Evolutionary conservation across 176 grass and related monocot species (phyloP).

Genomic region (Musa acuminata): DNA sequence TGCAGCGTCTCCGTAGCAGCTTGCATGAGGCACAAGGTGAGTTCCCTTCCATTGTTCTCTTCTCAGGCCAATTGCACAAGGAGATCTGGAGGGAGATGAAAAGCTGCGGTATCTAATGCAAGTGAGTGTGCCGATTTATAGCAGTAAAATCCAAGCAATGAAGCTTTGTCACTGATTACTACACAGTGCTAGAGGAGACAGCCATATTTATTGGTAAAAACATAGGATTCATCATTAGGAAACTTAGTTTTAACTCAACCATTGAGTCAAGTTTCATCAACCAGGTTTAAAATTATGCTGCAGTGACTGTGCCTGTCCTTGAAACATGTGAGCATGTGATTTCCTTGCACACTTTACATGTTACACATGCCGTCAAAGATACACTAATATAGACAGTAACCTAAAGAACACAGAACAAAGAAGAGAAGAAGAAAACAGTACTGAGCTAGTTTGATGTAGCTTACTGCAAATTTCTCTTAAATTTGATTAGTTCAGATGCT

Average conservation of each 20-base stretch:
- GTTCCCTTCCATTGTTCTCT: neutral
- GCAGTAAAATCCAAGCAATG: neutral
- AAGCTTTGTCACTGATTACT: too few relatives aligned
- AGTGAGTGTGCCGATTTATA: neutral
- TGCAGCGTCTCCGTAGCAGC: slow-evolving; percentile 14
- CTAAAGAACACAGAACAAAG: neutral
- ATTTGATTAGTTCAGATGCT: neutral
- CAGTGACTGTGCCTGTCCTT: neutral
- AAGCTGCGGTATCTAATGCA: neutral
- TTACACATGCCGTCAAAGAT: neutral
- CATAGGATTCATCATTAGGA: slow-evolving; percentile 14
- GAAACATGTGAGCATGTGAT: slow-evolving; percentile 14
- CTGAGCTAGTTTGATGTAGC: neutral
- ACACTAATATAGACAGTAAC: neutral
- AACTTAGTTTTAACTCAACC: slow-evolving; percentile 12
- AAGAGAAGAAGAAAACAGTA: neutral
- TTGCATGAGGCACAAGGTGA: slow-evolving; percentile 21
- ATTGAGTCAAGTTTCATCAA: slow-evolving; percentile 1
- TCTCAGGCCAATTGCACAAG: neutral
- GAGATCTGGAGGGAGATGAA: neutral
- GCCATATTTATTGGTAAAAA: neutral
- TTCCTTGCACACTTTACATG: neutral
- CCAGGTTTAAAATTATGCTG: neutral
- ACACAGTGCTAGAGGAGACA: neutral
- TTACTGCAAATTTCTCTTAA: too few relatives aligned